Conservation (phyloP, 305 asterid genomes). For the Fraxinus paxiana region DNA sequence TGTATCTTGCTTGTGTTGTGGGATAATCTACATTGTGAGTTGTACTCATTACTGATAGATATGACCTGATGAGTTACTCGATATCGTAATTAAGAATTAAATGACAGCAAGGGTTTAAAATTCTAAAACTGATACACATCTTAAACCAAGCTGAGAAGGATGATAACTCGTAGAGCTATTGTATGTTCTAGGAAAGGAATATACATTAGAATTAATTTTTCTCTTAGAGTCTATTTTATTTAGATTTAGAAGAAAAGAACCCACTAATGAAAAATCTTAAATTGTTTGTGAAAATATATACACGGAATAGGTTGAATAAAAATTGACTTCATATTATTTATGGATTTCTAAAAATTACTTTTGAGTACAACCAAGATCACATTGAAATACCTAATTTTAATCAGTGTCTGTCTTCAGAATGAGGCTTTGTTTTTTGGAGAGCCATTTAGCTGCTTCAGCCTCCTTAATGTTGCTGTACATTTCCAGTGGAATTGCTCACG, state of each 20-base stretch:
- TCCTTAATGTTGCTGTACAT: not conserved
- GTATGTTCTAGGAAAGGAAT: not conserved
- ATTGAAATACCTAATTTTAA: not conserved
- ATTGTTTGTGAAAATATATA: not conserved
- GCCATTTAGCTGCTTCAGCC: not conserved
- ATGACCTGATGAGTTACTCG: not conserved
- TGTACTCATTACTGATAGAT: not conserved
- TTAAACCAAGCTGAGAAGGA: not conserved
- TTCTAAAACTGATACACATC: not conserved
- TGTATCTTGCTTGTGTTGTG: not conserved
- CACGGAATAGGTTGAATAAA: not conserved
- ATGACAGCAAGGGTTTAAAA: not conserved
- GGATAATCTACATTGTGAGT: not conserved
- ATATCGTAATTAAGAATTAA: not conserved
- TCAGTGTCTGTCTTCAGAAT: not conserved
- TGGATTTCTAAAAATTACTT: not conserved
- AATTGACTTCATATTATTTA: not conserved
- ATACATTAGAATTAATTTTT: not conserved
- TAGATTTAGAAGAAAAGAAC: conserved; percentile 28
- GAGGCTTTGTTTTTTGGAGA: not conserved
- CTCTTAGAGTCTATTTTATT: not conserved
- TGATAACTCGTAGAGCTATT: not conserved
- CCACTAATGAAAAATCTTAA: conserved; percentile 28
- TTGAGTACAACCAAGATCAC: not conserved
- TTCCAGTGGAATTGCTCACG: not conserved